Evolutionary conservation across 176 grass and related monocot genomes (phyloP), one percentile per base, ranked within the genome.

Genomic region (Lolium rigidum): DNA sequence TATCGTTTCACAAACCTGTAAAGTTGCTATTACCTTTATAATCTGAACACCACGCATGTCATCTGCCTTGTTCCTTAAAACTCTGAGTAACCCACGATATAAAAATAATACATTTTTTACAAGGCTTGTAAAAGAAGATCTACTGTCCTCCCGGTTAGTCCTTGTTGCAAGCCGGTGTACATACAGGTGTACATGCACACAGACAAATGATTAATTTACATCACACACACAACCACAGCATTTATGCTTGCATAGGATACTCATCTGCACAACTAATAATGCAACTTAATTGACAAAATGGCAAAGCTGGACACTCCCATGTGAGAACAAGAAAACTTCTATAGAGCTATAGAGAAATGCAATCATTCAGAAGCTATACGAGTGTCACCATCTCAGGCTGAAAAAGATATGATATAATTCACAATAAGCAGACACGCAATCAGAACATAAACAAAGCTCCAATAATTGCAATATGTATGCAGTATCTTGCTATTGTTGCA

Each of bases 171-270:
- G 61, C 41, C 6, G 60, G 20, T 70, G 70, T 44, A 84, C 81
- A 87, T 38, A 52, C 58, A n/a, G n/a, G n/a, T n/a, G n/a, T n/a
- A n/a, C n/a, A n/a, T n/a, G n/a, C n/a, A n/a, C n/a, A n/a, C n/a
- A 76, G 48, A 70, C 12, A 84, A 60, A 55, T 25, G 12, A 76
- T 81, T 77, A 54, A 70, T 69, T 61, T 61, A 70, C 50, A 54
- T 84, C 79, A 59, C 47, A 83, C 64, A 55, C 64, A 55, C 49
- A 55, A 47, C 72, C 65, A 10, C 54, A 24, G 70, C 51, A 88
- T 64, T 67, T 90, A 68, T 60, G 74, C 52, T 67, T 84, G 51
- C 48, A 74, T 87, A 58, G 89, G 89, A 90, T 90, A 79, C 74
- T 26, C 84, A 83, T 87, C 73, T 52, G 79, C 26, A 60, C 70